A percentile compares a stretch with the other conserved stretches of the same genome.
phyloP scores from a whole-genome alignment of 2,329 filamentous ascomycete species.

The Colletotrichum tanaceti region DNA sequence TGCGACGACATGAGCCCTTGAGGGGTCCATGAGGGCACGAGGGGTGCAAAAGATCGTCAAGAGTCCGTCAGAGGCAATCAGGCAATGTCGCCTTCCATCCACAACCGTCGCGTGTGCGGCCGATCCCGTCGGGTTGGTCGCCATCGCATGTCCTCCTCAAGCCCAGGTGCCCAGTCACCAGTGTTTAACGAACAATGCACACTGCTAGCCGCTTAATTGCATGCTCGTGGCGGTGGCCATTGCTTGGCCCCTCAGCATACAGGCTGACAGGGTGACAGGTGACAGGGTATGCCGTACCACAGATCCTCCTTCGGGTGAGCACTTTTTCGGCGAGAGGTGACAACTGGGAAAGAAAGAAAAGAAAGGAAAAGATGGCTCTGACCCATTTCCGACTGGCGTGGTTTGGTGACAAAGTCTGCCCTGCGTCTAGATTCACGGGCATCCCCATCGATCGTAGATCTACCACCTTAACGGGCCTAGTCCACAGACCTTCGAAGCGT shows the following conservation, averaged over 20 bases:
- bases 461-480: constrained; percentile 30
- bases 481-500: constrained; percentile 39
- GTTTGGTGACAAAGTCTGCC: constrained; percentile 30
- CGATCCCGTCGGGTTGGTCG: constrained; percentile 18
- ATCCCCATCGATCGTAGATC: constrained; percentile 40
- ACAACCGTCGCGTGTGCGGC: constrained; percentile 12
- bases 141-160: constrained; percentile 4
- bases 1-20: constrained; percentile 4
- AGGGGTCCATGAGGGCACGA: constrained; percentile 18
- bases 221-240: neutral
- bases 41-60: neutral
- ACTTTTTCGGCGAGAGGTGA: constrained; percentile 16
- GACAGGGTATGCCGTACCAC: neutral
- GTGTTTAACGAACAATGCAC: neutral
- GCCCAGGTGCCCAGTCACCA: neutral
- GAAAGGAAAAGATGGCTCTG: constrained; percentile 22
- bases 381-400: constrained; percentile 6
- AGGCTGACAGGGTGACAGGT: no score
- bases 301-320: constrained; percentile 18
- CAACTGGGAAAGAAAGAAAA: constrained; percentile 5
- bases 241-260: neutral
- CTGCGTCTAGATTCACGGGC: constrained; percentile 34
- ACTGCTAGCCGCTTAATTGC: constrained; percentile 1
- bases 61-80: neutral
- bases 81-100: neutral